Conservation (phyloP, 2,329 filamentous ascomycete genomes). For the Fusarium coicis region DNA sequence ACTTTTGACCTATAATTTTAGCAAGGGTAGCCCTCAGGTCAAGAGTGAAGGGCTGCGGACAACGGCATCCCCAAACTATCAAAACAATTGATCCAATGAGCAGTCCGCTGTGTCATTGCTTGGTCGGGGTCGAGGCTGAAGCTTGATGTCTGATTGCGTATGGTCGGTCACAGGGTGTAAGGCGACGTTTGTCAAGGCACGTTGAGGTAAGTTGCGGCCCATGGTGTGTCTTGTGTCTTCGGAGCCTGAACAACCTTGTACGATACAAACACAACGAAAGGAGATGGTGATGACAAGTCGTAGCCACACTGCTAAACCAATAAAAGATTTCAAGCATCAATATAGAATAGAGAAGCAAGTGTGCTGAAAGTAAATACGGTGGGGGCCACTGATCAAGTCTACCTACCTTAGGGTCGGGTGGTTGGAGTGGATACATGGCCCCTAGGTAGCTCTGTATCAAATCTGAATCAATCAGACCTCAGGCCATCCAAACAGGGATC, state of each 20-base stretch:
- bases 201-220: no score
- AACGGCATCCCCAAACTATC: neutral
- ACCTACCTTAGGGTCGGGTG: neutral
- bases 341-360: neutral
- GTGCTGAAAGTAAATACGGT: neutral
- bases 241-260: no score
- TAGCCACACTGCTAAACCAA: no score
- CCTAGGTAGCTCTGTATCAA: neutral
- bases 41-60: neutral
- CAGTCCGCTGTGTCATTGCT: neutral
- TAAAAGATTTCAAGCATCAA: no score
- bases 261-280: no score
- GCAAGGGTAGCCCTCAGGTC: neutral
- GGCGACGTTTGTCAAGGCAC: no score
- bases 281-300: no score
- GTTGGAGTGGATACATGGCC: constrained; percentile 16
- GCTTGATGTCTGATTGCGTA: neutral
- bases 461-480: constrained; percentile 14
- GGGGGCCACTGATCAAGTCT: constrained; percentile 10
- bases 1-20: no score
- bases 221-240: no score
- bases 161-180: no score
- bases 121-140: neutral
- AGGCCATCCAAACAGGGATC: constrained; percentile 31
- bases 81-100: neutral